These are phyloP conservation scores for Monosporascus sp. DNA, from an alignment of 2,329 filamentous ascomycete genomes.

Conservation along the genomic window DNA sequence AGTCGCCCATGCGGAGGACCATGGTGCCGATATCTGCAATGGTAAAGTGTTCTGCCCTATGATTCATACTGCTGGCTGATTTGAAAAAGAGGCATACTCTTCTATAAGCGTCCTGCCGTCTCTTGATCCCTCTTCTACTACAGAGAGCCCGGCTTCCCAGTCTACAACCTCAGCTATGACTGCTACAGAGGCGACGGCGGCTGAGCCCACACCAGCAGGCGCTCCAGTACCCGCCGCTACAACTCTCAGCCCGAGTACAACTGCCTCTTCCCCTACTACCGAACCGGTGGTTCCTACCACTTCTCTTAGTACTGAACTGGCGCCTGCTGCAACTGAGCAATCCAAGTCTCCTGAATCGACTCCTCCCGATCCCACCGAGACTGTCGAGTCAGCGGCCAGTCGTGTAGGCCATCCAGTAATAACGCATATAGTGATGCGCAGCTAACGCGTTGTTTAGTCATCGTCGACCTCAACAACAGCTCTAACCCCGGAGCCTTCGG, in stretches of 20 bases:
- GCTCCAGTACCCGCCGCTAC: not conserved
- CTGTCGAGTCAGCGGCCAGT: not conserved
- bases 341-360: not conserved
- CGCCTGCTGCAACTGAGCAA: not conserved
- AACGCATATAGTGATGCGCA: not conserved
- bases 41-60: constrained; percentile 14
- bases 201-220: not conserved
- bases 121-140: not conserved
- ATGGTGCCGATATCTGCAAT: constrained; percentile 22
- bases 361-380: not conserved
- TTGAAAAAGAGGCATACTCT: too few species aligned
- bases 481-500: not conserved
- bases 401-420: not conserved
- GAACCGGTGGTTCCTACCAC: not conserved
- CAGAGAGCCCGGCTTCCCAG: not conserved
- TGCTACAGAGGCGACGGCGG: not conserved
- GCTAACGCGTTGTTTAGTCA: constrained; percentile 2
- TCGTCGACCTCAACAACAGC: not conserved
- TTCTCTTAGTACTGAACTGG: too few species aligned
- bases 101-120: too few species aligned
- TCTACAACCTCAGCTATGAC: not conserved
- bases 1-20: constrained; percentile 21
- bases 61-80: too few species aligned
- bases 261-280: not conserved
- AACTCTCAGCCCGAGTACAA: not conserved